A percentile compares a stretch with the other conserved stretches of the same genome.
Evolutionary conservation across 2,329 filamentous ascomycete genomes (phyloP).

Genomic region (Colletotrichum scovillei): DNA sequence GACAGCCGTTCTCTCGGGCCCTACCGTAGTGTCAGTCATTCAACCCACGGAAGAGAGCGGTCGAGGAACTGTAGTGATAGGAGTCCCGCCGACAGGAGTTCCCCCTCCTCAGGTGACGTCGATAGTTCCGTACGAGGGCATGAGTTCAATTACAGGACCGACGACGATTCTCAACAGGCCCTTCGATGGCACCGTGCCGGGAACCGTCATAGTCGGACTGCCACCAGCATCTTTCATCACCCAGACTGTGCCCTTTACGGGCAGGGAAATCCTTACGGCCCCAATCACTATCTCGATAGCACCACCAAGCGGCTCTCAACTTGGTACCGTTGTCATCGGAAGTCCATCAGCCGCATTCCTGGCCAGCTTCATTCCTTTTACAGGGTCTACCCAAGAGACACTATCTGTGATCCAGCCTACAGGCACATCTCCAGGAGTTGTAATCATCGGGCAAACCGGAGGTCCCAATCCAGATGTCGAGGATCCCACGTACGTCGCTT

Average conservation of each 20-base stretch:
- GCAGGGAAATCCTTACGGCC: neutral
- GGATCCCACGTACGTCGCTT: neutral
- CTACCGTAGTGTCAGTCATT: conserved; percentile 24
- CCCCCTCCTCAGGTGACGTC: conserved; percentile 30
- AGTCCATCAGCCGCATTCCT: conserved; percentile 9
- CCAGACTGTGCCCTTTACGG: neutral
- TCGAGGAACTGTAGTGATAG: conserved; percentile 28
- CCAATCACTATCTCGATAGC: conserved; percentile 4
- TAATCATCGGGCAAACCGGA: conserved; percentile 12
- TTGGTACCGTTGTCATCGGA: conserved; percentile 27
- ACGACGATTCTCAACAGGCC: conserved; percentile 22
- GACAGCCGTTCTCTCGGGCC: neutral
- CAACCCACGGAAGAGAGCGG: neutral
- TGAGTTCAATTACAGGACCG: neutral
- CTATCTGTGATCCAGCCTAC: conserved; percentile 20
- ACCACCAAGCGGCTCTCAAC: conserved; percentile 20
- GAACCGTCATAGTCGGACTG: conserved; percentile 3
- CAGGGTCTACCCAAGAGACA: neutral
- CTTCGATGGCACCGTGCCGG: conserved; percentile 3
- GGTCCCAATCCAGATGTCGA: conserved; percentile 10
- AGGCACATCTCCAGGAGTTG: conserved; percentile 5
- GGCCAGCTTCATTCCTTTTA: neutral
- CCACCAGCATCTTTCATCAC: conserved; percentile 7
- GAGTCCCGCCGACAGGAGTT: neutral
- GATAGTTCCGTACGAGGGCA: conserved; percentile 6